Conservation (phyloP, 768 basidiomycete species). For the Psilocybe cyanescens region DNA sequence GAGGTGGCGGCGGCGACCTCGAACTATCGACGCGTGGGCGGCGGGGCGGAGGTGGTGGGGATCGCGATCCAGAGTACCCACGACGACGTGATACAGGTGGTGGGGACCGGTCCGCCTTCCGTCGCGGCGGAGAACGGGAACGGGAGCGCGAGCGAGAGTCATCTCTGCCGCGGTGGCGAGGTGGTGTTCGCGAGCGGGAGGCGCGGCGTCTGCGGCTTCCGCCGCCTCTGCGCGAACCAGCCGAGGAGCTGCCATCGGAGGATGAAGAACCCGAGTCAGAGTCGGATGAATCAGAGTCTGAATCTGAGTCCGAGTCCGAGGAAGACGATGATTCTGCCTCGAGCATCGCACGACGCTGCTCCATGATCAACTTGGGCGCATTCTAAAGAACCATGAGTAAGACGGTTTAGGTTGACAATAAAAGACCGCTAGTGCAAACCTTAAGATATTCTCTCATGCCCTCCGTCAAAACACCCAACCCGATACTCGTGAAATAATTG, state of each 20-base stretch:
- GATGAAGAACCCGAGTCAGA: conserved; percentile 24
- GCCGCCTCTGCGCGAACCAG: conserved; percentile 21
- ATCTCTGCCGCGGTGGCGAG: conserved; percentile 21
- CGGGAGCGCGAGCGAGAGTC: conserved; percentile 16
- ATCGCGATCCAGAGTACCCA: conserved; percentile 9
- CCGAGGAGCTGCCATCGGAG: conserved; percentile 22
- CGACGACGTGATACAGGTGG: conserved; percentile 6
- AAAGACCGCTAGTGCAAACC: conserved; percentile 46
- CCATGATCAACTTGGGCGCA: conserved; percentile 91
- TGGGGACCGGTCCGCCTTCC: conserved; percentile 12
- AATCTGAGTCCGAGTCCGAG: conserved; percentile 39
- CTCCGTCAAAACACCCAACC: conserved; percentile 88
- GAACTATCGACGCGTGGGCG: conserved; percentile 6
- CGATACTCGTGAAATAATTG: conserved; percentile 98
- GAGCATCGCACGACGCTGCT: conserved; percentile 87
- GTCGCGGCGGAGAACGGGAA: conserved; percentile 4
- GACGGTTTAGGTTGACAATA: neutral
- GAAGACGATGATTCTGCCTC: conserved; percentile 63
- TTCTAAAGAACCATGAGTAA: conserved; percentile 55
- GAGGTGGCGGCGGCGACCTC: conserved; percentile 23
- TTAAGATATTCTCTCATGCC: conserved; percentile 97
- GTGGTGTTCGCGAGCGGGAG: conserved; percentile 27
- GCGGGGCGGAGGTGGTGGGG: conserved; percentile 14
- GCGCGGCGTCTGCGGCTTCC: conserved; percentile 3
- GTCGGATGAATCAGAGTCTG: conserved; percentile 30